phyloP scores from a whole-genome alignment of 768 basidiomycete genomes.

The Lactarius tabidus region DNA sequence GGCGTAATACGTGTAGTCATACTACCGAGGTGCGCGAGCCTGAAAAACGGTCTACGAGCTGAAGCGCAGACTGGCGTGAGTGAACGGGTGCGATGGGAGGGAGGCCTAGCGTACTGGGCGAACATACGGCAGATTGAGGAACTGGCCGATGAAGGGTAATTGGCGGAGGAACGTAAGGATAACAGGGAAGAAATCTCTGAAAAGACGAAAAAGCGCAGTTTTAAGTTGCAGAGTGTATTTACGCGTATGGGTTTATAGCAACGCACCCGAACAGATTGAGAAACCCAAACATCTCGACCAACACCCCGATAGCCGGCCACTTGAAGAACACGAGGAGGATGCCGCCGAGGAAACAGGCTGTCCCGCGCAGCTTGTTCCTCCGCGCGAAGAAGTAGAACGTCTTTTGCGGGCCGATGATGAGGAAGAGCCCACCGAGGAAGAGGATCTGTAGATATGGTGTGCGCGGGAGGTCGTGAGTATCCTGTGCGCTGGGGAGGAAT shows the following conservation, averaged over 20 bases:
- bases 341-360: slow-evolving; percentile 82
- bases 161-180: slow-evolving; percentile 93
- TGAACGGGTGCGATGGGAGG: neutral
- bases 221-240: neutral
- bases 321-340: slow-evolving; percentile 92
- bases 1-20: neutral
- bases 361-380: slow-evolving; percentile 90
- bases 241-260: neutral
- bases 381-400: slow-evolving; percentile 98
- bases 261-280: slow-evolving; percentile 92
- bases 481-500: slow-evolving; percentile 1
- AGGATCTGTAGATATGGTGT: slow-evolving; percentile 67
- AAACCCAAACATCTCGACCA: slow-evolving; percentile 92
- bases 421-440: slow-evolving; percentile 89
- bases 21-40: slow-evolving; percentile 34
- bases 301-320: slow-evolving; percentile 90
- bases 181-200: slow-evolving; percentile 98
- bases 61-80: neutral
- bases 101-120: slow-evolving; percentile 59
- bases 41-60: slow-evolving; percentile 36
- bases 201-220: neutral
- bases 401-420: slow-evolving; percentile 96
- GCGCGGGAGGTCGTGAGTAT: neutral
- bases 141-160: slow-evolving; percentile 84
- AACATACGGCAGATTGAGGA: slow-evolving; percentile 85